phyloP scores from a whole-genome alignment of 768 basidiomycete genomes.

The Termitomyces sp. region DNA sequence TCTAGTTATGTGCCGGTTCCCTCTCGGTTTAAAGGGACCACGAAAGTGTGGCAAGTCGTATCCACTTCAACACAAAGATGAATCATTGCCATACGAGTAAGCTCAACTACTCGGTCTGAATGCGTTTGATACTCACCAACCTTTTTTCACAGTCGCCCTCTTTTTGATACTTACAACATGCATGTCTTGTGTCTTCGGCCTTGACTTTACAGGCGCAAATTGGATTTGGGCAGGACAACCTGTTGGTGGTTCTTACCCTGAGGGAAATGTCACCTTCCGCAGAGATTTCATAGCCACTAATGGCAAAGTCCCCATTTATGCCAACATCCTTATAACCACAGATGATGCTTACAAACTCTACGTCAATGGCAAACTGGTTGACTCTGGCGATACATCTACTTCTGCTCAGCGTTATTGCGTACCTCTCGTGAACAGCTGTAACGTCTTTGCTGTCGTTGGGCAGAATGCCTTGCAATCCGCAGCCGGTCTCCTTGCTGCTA shows the following conservation, averaged over 20 bases:
- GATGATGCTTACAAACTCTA: constrained; percentile 26
- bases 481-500: constrained; percentile 24
- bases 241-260: constrained; percentile 13
- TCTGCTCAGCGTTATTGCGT: constrained; percentile 23
- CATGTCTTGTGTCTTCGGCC: constrained; percentile 5
- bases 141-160: background rate
- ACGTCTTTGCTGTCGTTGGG: constrained; percentile 26
- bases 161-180: constrained; percentile 4
- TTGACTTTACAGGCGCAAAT: constrained; percentile 12
- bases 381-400: constrained; percentile 12
- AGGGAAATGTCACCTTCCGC: constrained; percentile 23
- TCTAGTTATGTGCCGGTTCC: background rate
- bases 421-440: constrained; percentile 18
- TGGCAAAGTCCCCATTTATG: constrained; percentile 22
- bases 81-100: background rate
- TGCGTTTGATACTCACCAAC: background rate
- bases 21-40: background rate
- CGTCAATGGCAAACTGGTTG: constrained; percentile 24
- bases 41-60: background rate
- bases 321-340: constrained; percentile 23
- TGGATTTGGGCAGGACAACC: constrained; percentile 27
- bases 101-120: background rate
- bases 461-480: constrained; percentile 13
- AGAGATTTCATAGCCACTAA: constrained; percentile 18
- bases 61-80: background rate